Base-by-base conservation (phyloP, 2,329 filamentous ascomycete species). In the Aspergillus unguis region DNA sequence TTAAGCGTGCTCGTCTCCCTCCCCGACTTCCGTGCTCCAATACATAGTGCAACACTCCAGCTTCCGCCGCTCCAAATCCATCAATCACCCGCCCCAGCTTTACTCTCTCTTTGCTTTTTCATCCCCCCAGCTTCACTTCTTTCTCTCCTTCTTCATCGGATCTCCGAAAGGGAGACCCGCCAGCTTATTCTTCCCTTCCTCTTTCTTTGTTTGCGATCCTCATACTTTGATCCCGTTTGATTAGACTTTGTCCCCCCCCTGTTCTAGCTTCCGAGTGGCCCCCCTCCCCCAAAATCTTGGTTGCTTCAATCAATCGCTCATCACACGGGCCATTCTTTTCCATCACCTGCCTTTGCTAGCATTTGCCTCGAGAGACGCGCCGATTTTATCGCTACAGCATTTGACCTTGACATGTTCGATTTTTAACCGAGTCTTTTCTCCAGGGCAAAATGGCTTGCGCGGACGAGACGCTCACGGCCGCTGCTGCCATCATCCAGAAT, bases 401-500 rank as follows among this genome's bases (percentile, higher is more conserved):
- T 41, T 26, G 50, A 54, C 57, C 58, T 54, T 50, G 47, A 44
- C 59, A 60, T 62, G 60, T 62, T 51, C 54, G 50, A 50, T 44
- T 55, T 54, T 57, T 58, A 48, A 62, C 60, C 59, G 50, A 65
- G 53, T 32, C 28, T 50, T 56, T 17, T 17, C 17, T 17, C 48
- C 52, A 70, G 68, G 68, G 66, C 68, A 74, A 61, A 62, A 78
- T 78, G 75, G 69, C 74, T 71, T 67, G 63, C 59, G 67, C 67
- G 62, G 74, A 77, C 61, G 76, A 77, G 58, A 76, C 75, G 54
- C 67, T 79, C 59, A 68, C 70, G 61, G 75, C 75, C 55, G 75
- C 75, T 56, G 68, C 76, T 55, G 70, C 65, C 57, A 69, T 79
- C 48, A 60, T 80, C 42, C 74, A 73, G 57, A 71, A 69, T 58